Evolutionary conservation across 805 yeast genomes (phyloP), one percentile per base, ranked within the genome.

Genomic region (Sugiyamaella smithiae): DNA sequence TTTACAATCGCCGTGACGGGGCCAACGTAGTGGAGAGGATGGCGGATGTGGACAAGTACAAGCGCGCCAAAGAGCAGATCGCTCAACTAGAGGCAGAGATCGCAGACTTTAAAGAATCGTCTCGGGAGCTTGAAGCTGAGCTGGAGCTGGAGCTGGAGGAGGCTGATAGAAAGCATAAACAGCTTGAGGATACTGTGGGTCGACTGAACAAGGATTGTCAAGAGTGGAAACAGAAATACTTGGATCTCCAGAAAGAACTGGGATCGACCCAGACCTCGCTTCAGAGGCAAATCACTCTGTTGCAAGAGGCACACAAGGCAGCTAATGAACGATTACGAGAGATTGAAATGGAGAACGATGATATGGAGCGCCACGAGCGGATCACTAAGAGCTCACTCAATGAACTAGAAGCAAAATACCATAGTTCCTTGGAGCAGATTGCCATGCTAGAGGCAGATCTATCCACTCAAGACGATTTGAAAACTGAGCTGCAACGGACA

Each of bases 71-170:
- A 19, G 43, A 63, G 29, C 72, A 72, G 42, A 67, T 73, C 16
- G 65, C 63, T 24, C 70, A 69, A 54, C 63, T 74, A 11, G 75
- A 71, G 55, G 54, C 53, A 5, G 77, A 73, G 53, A 57, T 75
- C 16, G 62, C 58, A 17, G 78, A 74, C 53, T 72, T 74, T 49
- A 72, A 71, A 49, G 62, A 58, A 19, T 69, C 76, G 4, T 70
- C 75, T 38, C 61, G 66, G 42, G 79, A 74, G 52, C 60, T 74
- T 32, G 78, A 74, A 55, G 62, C 60, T 33, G 78, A 73, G 46
- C 59, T 74, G 28, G 79, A 74, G 57, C 63, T 64, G 47, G 78
- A 75, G 50, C 58, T 71, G 29, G 67, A 56, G n/a, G 67, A 61
- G 20, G 49, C 67, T 19, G 71, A 70, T 19, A 53, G 50, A 35